Evolutionary conservation across 2,329 filamentous ascomycete genomes (phyloP).

Genomic region (Talaromyces sp.): DNA sequence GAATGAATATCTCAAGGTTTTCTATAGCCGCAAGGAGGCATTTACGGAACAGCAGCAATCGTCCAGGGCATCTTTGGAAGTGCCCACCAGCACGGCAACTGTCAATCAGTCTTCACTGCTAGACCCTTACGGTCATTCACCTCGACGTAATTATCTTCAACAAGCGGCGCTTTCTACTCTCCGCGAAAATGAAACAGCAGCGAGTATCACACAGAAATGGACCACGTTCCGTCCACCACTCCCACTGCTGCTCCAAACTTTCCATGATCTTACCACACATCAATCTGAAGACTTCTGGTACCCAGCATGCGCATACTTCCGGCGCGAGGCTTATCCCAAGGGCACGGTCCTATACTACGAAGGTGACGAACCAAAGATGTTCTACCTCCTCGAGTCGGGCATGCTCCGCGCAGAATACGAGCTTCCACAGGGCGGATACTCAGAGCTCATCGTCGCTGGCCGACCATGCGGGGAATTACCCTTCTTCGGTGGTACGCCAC

Average conservation of each 20-base stretch:
- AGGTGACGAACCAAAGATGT: constrained; percentile 72
- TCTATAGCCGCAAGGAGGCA: constrained; percentile 66
- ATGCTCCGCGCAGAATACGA: constrained; percentile 88
- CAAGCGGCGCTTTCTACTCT: constrained; percentile 74
- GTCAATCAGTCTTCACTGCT: constrained; percentile 3
- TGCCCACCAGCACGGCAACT: constrained; percentile 26
- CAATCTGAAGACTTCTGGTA: constrained; percentile 97
- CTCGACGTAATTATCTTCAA: constrained; percentile 71
- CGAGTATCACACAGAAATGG: constrained; percentile 56
- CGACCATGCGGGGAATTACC: constrained; percentile 94
- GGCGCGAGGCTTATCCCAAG: constrained; percentile 60
- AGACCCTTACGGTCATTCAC: constrained; percentile 59
- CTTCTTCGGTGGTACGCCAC: constrained; percentile 86
- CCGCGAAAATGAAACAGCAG: constrained; percentile 57
- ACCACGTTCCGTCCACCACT: constrained; percentile 84
- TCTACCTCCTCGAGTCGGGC: constrained; percentile 86
- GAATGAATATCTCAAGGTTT: constrained; percentile 81
- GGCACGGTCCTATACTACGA: constrained; percentile 73
- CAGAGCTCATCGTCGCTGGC: constrained; percentile 88
- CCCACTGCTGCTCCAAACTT: constrained; percentile 89
- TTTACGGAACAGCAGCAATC: constrained; percentile 20
- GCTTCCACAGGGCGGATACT: constrained; percentile 80
- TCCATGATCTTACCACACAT: constrained; percentile 71
- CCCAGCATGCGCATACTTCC: constrained; percentile 70
- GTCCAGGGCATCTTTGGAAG: constrained; percentile 24